A percentile compares a stretch with the other conserved stretches of the same genome.
Evolutionary conservation across 192 early-diverging fungal species (phyloP).

Genomic region (Coemansia sp.): DNA sequence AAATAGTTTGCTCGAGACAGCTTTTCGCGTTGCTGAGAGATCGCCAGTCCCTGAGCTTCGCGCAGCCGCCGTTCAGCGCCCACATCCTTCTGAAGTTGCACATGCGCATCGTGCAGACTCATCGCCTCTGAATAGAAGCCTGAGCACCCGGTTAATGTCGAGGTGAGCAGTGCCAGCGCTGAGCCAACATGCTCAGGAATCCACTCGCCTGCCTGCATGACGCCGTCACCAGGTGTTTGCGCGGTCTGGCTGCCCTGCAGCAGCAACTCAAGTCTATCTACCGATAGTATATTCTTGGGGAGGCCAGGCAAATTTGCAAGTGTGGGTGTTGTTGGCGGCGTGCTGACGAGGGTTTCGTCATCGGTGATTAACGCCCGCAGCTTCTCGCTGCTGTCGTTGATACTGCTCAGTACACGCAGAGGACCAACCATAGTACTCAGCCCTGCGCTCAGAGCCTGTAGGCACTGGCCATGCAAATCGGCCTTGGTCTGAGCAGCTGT

Average conservation of each 20-base stretch:
- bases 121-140: conserved; percentile 24
- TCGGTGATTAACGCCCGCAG: conserved; percentile 11
- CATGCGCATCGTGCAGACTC: conserved; percentile 21
- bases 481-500: conserved; percentile 15
- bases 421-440: conserved; percentile 19
- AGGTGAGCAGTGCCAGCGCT: conserved; percentile 26
- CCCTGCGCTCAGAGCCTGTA: conserved; percentile 24
- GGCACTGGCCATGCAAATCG: conserved; percentile 8
- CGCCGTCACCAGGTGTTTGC: background rate
- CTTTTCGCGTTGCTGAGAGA: conserved; percentile 50
- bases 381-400: conserved; percentile 27
- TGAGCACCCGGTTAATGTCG: conserved; percentile 27
- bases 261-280: conserved; percentile 18
- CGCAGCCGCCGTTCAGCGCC: conserved; percentile 48
- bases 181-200: conserved; percentile 17
- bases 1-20: conserved; percentile 26
- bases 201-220: background rate
- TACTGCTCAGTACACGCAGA: conserved; percentile 27
- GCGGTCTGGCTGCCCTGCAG: background rate
- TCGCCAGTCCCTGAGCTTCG: conserved; percentile 49
- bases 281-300: conserved; percentile 3
- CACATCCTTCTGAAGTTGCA: conserved; percentile 32
- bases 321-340: conserved; percentile 43
- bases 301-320: background rate
- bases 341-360: conserved; percentile 7